Percentiles rank a stretch among this genome's conserved stretches.
These are phyloP conservation scores for Dactylis glomerata DNA, from an alignment of 176 grass and related monocot genomes.

Conservation along the genomic window DNA sequence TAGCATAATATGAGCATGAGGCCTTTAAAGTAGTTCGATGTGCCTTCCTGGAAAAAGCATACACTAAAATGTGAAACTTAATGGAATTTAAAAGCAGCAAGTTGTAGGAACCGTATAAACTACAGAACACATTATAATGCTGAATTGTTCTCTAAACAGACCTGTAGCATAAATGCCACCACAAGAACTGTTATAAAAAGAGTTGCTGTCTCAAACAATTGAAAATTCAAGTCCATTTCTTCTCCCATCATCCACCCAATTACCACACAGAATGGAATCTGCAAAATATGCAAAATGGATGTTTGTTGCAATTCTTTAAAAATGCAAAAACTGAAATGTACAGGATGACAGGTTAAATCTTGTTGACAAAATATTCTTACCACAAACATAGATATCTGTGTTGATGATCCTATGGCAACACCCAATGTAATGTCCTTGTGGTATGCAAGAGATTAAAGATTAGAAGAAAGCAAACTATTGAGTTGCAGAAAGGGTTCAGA, in stretches of 20 bases:
- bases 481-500: conserved; percentile 9
- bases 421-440: conserved; percentile 89
- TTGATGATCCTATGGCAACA: conserved; percentile 96
- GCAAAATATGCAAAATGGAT: conserved; percentile 21
- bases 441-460: conserved; percentile 20
- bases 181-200: conserved; percentile 39
- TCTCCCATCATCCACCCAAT: conserved; percentile 99
- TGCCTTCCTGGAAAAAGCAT: conserved; percentile 68
- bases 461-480: conserved; percentile 8
- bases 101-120: background rate
- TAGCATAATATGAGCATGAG: conserved; percentile 90
- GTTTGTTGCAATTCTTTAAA: background rate
- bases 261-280: conserved; percentile 44
- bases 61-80: conserved; percentile 3
- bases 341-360: conserved; percentile 1
- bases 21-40: conserved; percentile 90
- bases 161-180: conserved; percentile 98
- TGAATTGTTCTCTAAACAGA: conserved; percentile 23
- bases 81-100: background rate
- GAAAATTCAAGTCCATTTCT: conserved; percentile 99
- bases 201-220: conserved; percentile 46
- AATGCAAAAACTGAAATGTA: conserved; percentile 19
- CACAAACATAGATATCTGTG: conserved; percentile 98
- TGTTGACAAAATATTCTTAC: conserved; percentile 44
- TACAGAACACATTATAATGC: background rate